Base-by-base conservation (phyloP, 2,329 filamentous ascomycete genomes). In the Trichoderma endophyticum region DNA sequence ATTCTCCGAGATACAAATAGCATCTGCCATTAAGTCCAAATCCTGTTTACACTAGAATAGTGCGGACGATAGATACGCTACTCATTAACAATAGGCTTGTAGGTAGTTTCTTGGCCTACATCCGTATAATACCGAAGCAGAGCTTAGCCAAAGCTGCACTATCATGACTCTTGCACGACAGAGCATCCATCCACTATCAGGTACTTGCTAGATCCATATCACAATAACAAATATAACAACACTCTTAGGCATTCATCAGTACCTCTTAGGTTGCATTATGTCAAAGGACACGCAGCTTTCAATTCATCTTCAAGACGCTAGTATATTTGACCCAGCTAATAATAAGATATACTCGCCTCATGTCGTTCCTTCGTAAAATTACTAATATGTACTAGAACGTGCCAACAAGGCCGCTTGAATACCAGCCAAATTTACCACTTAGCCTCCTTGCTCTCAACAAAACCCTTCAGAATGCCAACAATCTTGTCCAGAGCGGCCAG, bases 401-500 rank as follows among this genome's bases (percentile, higher is more conserved):
- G 67, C 67, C 32, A 54, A 36, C 30, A 54, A 54, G 18, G 21
- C 34, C 43, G 26, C 48, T 36, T 34, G 59, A 24, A 51, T 54
- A 30, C 28, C 24, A 36, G 59, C 11, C 60, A 21, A 48, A 11
- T 76, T 79, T 84, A 88, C 86, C 85, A 89, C 83, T 89, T 88
- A 73, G 86, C 86, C 74, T 89, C 87, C 82, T 87, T 87, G 81
- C 80, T 85, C 57, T 81, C 80, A 71, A 88, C 79, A 81, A 90
- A 90, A 2, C 78, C 84, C 82, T 89, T 89, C 79, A 98, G 83
- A 77, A 97, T 95, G n/a, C 77, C 84, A 63, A 98, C 91, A 76
- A 92, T 87, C 82, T 91, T 90, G 84, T 96, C 91, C 77, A 98
- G 84, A 9, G 92, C 89, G n/a, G 82, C 84, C 73, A 98, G 86